Evolutionary conservation across 805 yeast species (phyloP), one percentile per base, ranked within the genome.

Genomic region (Sugiyamaella floridensis): DNA sequence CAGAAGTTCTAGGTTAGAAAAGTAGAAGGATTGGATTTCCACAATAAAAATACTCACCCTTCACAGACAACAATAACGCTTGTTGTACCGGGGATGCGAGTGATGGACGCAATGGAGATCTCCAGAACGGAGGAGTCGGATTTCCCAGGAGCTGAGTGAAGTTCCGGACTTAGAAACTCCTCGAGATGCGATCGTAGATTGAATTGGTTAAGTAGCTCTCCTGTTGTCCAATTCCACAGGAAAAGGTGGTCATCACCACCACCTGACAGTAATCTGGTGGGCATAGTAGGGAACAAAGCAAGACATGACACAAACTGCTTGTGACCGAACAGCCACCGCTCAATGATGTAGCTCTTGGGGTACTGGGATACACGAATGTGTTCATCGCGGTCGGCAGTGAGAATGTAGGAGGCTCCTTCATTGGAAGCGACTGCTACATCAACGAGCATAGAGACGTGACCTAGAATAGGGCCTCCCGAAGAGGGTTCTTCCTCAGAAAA

Each of bases 371-470:
- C 76, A 66, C 95, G 79, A 57, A 93, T 85, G 68, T 95, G 99
- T 69, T 93, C 99, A 69, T 93, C 99, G 69, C 99, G 79, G 71
- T 93, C 99, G 40, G 90, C 82, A 1, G 95, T 82, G 51, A 92
- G 75, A 14, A 90, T 66, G 55, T 69, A 85, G 44, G 67, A 71
- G 56, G 75, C 73, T 54, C 78, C 77, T 8, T 75, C 77, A 7
- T 73, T 68, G 44, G 69, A 65, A 2, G 62, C 60, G 26, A 82
- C 71, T 28, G 75, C 63, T 1, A 90, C 77, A 57, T 83, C 89
- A n/a, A 95, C 86, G 55, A 93, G 77, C 97, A 93, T 89, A 2
- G 97, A 90, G 4, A 93, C 98, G 69, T 93, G 99, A 7, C 99
- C 99, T 50, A 92, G 71, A 6, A 92, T 75, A 2, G 97, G 97